A percentile compares a stretch with the other conserved stretches of the same genome.
Conservation (phyloP, 768 basidiomycete species). For the Tulasnella sp. region DNA sequence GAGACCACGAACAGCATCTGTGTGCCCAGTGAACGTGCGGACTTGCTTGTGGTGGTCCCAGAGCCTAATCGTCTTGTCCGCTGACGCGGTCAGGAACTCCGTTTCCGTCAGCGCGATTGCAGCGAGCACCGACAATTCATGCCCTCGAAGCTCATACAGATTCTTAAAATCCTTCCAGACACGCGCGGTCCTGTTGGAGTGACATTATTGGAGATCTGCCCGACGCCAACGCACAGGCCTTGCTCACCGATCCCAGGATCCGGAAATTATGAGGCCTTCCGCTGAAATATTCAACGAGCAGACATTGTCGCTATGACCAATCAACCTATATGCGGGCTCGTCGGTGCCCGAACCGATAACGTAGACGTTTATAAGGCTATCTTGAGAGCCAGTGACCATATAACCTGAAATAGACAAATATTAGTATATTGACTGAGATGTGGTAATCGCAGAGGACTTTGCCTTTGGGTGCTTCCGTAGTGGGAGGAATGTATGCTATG, state of each 20-base stretch:
- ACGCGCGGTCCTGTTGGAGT: slow-evolving; percentile 67
- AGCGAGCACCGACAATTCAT: slow-evolving; percentile 91
- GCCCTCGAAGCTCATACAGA: slow-evolving; percentile 68
- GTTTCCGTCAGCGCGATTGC: slow-evolving; percentile 72
- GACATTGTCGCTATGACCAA: slow-evolving; percentile 87
- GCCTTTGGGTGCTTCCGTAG: slow-evolving; percentile 48
- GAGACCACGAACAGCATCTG: slow-evolving; percentile 83
- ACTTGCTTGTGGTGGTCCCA: slow-evolving; percentile 72
- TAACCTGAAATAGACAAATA: slow-evolving; percentile 48
- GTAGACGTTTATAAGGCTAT: slow-evolving; percentile 80
- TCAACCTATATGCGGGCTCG: slow-evolving; percentile 71
- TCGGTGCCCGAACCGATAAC: slow-evolving; percentile 49
- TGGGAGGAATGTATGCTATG: slow-evolving; percentile 67
- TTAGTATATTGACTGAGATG: neutral
- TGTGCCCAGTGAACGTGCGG: slow-evolving; percentile 76
- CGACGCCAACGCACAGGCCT: neutral
- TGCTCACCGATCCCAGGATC: slow-evolving; percentile 90
- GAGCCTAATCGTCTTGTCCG: slow-evolving; percentile 88
- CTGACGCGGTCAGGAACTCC: slow-evolving; percentile 79
- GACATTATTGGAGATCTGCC: neutral
- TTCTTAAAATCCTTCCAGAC: slow-evolving; percentile 80
- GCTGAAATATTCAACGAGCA: slow-evolving; percentile 70
- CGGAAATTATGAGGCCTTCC: slow-evolving; percentile 75
- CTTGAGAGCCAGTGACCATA: slow-evolving; percentile 81
- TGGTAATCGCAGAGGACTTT: neutral